Conservation (phyloP, 208 protist species). For the Leishmania aethiopica region DNA sequence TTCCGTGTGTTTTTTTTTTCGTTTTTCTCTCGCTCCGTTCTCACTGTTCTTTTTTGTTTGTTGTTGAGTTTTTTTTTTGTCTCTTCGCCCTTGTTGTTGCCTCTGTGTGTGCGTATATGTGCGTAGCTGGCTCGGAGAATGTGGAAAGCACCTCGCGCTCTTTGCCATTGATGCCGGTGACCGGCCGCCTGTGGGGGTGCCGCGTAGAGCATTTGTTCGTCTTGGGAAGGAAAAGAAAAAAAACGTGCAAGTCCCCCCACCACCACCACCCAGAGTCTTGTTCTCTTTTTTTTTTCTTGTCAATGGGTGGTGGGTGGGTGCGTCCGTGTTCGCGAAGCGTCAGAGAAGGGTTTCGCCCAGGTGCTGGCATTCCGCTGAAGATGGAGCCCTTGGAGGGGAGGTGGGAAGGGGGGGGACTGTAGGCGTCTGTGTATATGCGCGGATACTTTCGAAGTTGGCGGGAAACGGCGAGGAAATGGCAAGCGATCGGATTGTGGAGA, state of each 20-base stretch:
- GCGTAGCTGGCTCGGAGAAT: not conserved
- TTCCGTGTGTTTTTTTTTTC: not conserved
- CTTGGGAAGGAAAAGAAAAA: not conserved
- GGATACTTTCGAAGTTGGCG: not conserved
- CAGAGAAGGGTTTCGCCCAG: not conserved
- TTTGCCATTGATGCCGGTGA: not conserved
- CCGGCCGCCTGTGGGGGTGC: not conserved
- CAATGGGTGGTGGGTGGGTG: not conserved
- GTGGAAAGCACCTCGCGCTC: not conserved
- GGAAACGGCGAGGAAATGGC: not conserved
- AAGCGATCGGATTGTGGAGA: not conserved
- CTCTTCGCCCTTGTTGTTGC: not conserved
- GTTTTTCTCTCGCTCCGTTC: not conserved
- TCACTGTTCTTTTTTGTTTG: conserved; percentile 1
- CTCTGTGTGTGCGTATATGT: conserved; percentile 9
- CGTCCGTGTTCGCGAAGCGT: not conserved
- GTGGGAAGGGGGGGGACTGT: not conserved
- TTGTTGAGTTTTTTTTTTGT: not conserved
- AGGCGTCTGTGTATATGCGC: not conserved
- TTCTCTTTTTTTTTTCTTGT: not conserved
- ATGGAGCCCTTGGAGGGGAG: not conserved
- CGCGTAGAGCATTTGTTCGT: not conserved
- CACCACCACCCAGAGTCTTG: not conserved
- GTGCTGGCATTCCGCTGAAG: not conserved
- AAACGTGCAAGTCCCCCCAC: not conserved